Base-by-base conservation (phyloP, 106 monocot genomes). In the Dioscorea zingiberensis region DNA sequence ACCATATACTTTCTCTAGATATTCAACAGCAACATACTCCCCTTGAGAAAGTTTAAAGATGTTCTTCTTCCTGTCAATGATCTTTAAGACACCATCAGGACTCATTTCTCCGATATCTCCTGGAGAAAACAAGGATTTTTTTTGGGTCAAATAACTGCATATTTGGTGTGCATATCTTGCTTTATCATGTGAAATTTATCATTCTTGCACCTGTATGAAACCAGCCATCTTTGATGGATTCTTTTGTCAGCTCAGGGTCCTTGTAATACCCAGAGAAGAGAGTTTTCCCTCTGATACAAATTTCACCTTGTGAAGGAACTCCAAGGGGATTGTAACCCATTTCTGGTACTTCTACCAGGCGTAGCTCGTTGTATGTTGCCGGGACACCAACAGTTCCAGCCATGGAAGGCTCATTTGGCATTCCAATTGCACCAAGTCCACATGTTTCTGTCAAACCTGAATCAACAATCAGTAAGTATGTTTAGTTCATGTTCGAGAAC, bases 41-140 rank as follows among this genome's bases (percentile, higher is more conserved):
- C 95, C 95, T 53, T 91, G 91, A 23, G 95, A 85, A 26, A 95
- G 81, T 54, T 95, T 95, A 67, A 95, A 95, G 16, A 95, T 95
- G n/a, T n/a, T n/a, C 67, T 91, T 91, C 85, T 83, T 95, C 69
- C 95, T 76, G 23, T 95, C 91, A 46, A 95, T 95, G 17, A 95
- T 78, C 55, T 88, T 91, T 7, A 95, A 38, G 13, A 85, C 59
- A 48, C 95, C 95, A 58, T 95, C 70, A 21, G 91, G 71, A 3
- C 68, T 70, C 76, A 87, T 83, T 74, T 95, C 95, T 27, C 95
- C 95, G 25, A 95, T 81, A 67, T 95, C 95, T 13, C 95, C 95
- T 95, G 70, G 19, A 44, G 8, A 51, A 18, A 51, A 38, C 38
- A 18, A 51, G 13, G 51, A 18, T 0, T 13, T 51, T n/a, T n/a